Base-by-base conservation (phyloP, 2,329 filamentous ascomycete species). In the Ophiostoma quercus region DNA sequence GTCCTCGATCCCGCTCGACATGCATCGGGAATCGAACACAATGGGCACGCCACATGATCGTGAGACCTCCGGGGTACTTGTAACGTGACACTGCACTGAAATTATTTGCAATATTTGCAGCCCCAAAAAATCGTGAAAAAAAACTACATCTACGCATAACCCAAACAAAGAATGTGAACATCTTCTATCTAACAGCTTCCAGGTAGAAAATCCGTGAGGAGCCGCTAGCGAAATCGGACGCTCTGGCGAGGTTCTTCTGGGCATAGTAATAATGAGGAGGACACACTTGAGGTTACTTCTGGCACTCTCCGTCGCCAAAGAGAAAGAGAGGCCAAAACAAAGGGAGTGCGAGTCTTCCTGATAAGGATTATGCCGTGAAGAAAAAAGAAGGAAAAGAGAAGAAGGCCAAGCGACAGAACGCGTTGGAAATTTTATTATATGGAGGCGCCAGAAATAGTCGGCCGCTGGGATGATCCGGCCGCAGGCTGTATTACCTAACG, bases 201-300 rank as follows among this genome's bases (percentile, higher is more conserved):
- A 73, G 72, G 73, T 73, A 63, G 71, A 62, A 67, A 65, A 62
- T 68, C 70, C 73, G 67, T 73, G 65, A 93, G 92, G 91, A 90
- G 90, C 91, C 88, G 93, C 91, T 97, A 97, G 94, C 94, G 94
- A 93, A 96, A 93, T 93, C 92, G 91, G 90, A 90, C 90, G 90
- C 89, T 82, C 73, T 78, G 79, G 77, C 68, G 77, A 77, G 34
- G 62, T 91, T 83, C 79, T 79, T 97, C 91, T 97, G 79, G 92
- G 92, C 94, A 95, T 88, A 83, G 81, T 88, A 81, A 85, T 37
- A 95, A 97, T 97, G 94, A 88, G 94, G 92, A 92, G 86, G 86
- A 90, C 88, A 86, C 88, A 86, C 85, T 90, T 90, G 85, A 87
- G 83, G 81, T 80, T 72, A 65, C 70, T 69, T 68, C 62, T 66